These are phyloP conservation scores for Aspergillus sp. DNA, from an alignment of 2,329 filamentous ascomycete species.

Conservation along the genomic window DNA sequence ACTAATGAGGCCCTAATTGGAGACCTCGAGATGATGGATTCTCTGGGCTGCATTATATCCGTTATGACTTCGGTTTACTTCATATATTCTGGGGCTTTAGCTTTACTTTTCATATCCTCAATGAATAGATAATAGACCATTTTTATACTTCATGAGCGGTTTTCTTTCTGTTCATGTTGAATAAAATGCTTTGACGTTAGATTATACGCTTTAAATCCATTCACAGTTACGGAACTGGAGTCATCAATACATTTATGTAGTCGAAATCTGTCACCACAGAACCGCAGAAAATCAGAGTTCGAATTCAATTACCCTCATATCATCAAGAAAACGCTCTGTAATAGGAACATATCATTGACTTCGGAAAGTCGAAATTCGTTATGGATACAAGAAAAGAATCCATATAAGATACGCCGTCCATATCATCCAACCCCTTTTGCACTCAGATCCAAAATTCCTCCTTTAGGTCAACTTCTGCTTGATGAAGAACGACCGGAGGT, in stretches of 20 bases:
- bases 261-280: neutral
- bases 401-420: neutral
- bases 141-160: neutral
- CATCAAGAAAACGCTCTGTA: constrained; percentile 11
- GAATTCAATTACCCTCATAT: constrained; percentile 4
- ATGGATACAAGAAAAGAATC: neutral
- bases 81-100: neutral
- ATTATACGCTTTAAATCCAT: neutral
- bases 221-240: neutral
- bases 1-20: neutral
- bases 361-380: constrained; percentile 4
- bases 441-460: neutral
- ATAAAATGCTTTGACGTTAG: no score
- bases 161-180: neutral
- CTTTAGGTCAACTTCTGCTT: constrained; percentile 96
- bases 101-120: neutral
- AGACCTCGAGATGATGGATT: neutral
- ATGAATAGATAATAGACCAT: constrained; percentile 7
- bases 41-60: constrained; percentile 2
- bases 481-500: constrained; percentile 97
- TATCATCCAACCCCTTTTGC: neutral
- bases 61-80: constrained; percentile 4
- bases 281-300: neutral
- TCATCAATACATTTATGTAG: neutral
- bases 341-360: constrained; percentile 10